Evolutionary conservation across 2,329 filamentous ascomycete species (phyloP), one percentile per base, ranked within the genome.

Genomic region (Calonectria leucothoes): DNA sequence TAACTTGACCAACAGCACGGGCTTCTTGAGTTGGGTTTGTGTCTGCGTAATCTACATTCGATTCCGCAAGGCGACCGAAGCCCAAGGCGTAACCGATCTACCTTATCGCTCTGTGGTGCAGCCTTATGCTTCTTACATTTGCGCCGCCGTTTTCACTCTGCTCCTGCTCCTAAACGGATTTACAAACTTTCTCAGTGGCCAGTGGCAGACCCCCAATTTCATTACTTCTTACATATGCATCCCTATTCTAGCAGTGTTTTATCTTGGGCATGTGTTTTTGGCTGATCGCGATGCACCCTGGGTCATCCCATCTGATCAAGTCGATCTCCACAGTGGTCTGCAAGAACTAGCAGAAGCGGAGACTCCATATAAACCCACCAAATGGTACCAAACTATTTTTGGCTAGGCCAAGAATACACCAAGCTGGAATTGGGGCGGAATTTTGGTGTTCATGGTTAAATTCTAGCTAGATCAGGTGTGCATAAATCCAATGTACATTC

Each of bases 1-100:
- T 70, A 89, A 87, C 76, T 49, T 79, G 35, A 74, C 66, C 51
- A 78, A 76, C 57, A 73, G 73, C 11, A 68, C 67, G 2, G 75
- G 70, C 2, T 75, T 67, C 29, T 64, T 76, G 12, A 70, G 71
- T 6, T 80, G 77, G 76, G 66, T 76, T 12, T 37, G 33, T 8
- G n/a, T 39, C 10, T 61, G 57, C 6, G 27, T 61, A 12, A 61
- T 61, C 33, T 61, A 61, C n/a, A 14, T 61, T 29, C 33, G 57
- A 23, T 61, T 61, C 12, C 57, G 57, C 35, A 61, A 61, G 20
- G 57, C 57, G 12, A 37, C 33, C 4, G 15, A 39, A 17, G 57
- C 33, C 15, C 57, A 61, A 61, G 35, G 35, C 1, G 57, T 61
- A 5, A 37, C 33, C 6, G 31, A 35, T 25, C 31, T 61, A 3